Base-by-base conservation (phyloP, 2,329 filamentous ascomycete species). In the Dactylellina leptospora region DNA sequence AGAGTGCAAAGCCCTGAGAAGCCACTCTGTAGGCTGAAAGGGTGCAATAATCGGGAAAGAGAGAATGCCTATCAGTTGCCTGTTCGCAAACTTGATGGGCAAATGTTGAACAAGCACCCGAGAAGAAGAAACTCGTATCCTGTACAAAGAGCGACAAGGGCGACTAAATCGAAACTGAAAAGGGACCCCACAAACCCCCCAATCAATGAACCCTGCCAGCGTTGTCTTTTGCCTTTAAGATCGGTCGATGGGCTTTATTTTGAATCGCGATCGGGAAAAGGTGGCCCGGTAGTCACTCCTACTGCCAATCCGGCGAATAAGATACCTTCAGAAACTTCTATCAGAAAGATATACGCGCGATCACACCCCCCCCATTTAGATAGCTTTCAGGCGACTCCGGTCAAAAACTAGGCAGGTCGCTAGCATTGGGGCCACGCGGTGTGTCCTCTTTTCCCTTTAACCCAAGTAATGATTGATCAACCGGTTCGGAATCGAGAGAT, bases 41-140 rank as follows among this genome's bases (percentile, higher is more conserved):
- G 62, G 33, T 48, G 61, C 62, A 51, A 58, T 63, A 74, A 74
- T 71, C 55, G 73, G 74, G 74, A 68, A 73, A 70, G 64, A 53
- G 51, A 61, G 54, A 69, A 59, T 73, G 62, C 36, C 48, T 58
- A 69, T 72, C 71, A 75, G 30, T 74, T 66, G 53, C 60, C 38
- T 22, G 66, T 70, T 73, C 68, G 64, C 45, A 74, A 53, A 56
- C 55, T 28, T 36, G 44, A 64, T 59, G 59, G 69, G 48, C 51
- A 61, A 68, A 33, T 55, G n/a, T 51, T 45, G 38, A 30, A 45
- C 36, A 13, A 20, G n/a, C 30, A 42, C 6, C 23, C 44, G 36
- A n/a, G 11, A 11, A 16, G 10, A n/a, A 40, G 18, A 11, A 11
- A 40, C 13, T 11, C 13, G 36, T 11, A 40, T 1, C 36, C 18